Evolutionary conservation across 2,329 filamentous ascomycete species (phyloP).

Genomic region (Colletotrichum cuscutae): DNA sequence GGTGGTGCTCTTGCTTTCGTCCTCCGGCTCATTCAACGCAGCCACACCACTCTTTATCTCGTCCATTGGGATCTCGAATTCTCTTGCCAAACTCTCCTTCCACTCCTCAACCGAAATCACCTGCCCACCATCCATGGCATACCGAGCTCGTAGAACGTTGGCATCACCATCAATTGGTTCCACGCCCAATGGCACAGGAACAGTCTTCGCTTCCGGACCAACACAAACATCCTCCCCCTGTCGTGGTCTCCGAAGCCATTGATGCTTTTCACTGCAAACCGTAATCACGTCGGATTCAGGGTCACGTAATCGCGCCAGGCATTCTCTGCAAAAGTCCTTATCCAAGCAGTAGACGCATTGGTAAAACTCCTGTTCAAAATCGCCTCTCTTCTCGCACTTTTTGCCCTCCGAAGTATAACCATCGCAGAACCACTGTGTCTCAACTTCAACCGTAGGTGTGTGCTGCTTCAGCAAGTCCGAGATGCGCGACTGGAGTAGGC

Average conservation of each 20-base stretch:
- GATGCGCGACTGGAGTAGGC: background rate
- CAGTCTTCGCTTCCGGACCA: background rate
- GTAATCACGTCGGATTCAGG: background rate
- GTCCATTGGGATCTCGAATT: background rate
- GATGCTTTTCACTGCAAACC: background rate
- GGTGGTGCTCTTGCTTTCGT: background rate
- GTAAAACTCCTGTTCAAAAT: background rate
- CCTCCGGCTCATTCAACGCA: background rate
- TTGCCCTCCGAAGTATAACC: background rate
- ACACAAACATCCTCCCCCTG: background rate
- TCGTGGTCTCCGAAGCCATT: background rate
- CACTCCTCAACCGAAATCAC: background rate
- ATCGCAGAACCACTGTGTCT: background rate
- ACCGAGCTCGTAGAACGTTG: background rate
- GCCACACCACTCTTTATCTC: background rate
- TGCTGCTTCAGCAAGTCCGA: background rate
- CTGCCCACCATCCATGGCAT: background rate
- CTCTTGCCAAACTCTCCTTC: background rate
- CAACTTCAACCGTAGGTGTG: background rate
- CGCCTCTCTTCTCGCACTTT: background rate
- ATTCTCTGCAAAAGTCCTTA: background rate
- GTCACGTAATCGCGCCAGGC: background rate
- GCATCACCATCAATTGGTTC: background rate
- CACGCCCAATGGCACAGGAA: background rate
- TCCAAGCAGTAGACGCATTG: background rate